A percentile compares a stretch with the other conserved stretches of the same genome.
Evolutionary conservation across 2,329 filamentous ascomycete genomes (phyloP).

Genomic region (Ophiocordyceps australis): DNA sequence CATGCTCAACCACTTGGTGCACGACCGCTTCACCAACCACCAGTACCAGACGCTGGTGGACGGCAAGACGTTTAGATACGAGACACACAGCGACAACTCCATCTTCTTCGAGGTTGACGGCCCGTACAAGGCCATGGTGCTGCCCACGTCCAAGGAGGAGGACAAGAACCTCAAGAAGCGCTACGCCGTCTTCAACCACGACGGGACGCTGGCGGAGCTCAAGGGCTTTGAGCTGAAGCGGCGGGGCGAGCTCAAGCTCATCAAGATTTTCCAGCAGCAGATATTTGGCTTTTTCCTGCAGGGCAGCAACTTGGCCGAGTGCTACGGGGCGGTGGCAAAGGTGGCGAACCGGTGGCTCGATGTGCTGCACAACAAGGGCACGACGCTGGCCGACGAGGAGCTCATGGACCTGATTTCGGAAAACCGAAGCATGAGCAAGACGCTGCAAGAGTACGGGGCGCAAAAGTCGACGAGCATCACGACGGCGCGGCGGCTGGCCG

Average conservation of each 20-base stretch:
- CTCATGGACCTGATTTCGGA: slow-evolving; percentile 99
- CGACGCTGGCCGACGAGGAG: slow-evolving; percentile 86
- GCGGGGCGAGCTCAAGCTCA: slow-evolving; percentile 92
- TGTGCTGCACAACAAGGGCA: slow-evolving; percentile 74
- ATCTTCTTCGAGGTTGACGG: slow-evolving; percentile 99
- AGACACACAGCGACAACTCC: slow-evolving; percentile 95
- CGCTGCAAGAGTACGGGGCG: slow-evolving; percentile 81
- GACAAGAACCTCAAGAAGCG: slow-evolving; percentile 99
- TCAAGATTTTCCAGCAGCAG: slow-evolving; percentile 98
- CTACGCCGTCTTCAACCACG: slow-evolving; percentile 97
- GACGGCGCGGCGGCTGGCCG: slow-evolving; percentile 81
- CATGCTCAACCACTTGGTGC: slow-evolving; percentile 96
- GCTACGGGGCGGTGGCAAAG: slow-evolving; percentile 79
- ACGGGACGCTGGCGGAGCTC: slow-evolving; percentile 83
- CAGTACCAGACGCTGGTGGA: slow-evolving; percentile 89
- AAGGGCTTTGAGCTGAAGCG: slow-evolving; percentile 98
- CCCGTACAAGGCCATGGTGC: slow-evolving; percentile 91
- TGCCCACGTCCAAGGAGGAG: slow-evolving; percentile 95
- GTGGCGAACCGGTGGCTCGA: slow-evolving; percentile 96
- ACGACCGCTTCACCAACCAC: slow-evolving; percentile 87
- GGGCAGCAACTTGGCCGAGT: slow-evolving; percentile 70
- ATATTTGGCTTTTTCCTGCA: slow-evolving; percentile 99
- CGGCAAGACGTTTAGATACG: slow-evolving; percentile 65
- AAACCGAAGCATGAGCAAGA: slow-evolving; percentile 96
- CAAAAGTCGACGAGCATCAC: slow-evolving; percentile 99